These are phyloP conservation scores for Pythium coloratum DNA, from an alignment of 352 stramenopile genomes.

Conservation along the genomic window DNA sequence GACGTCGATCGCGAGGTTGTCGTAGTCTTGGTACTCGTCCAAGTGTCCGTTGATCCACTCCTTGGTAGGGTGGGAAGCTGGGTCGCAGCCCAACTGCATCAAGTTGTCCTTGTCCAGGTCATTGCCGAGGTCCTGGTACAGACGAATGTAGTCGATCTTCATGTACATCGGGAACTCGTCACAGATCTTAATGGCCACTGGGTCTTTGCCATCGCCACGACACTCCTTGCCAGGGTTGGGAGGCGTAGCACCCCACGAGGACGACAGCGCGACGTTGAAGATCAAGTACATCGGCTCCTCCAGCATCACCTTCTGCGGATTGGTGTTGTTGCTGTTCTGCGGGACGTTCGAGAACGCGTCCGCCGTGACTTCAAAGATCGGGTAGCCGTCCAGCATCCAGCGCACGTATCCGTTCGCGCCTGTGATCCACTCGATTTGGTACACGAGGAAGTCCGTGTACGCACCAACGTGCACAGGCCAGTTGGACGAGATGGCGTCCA, in stretches of 20 bases:
- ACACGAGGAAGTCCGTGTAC: slow-evolving; percentile 59
- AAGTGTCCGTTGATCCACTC: slow-evolving; percentile 44
- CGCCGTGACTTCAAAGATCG: slow-evolving; percentile 63
- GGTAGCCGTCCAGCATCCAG: slow-evolving; percentile 61
- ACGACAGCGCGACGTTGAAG: slow-evolving; percentile 92
- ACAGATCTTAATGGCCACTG: slow-evolving; percentile 43
- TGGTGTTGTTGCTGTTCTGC: slow-evolving; percentile 43
- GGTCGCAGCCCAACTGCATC: slow-evolving; percentile 42
- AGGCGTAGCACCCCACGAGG: slow-evolving; percentile 76
- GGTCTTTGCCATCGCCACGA: slow-evolving; percentile 37
- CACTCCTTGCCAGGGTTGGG: slow-evolving; percentile 50
- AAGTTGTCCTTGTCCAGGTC: slow-evolving; percentile 35
- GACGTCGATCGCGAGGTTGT: slow-evolving; percentile 33
- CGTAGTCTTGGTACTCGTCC: slow-evolving; percentile 34
- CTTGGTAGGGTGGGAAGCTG: slow-evolving; percentile 35
- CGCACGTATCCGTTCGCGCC: slow-evolving; percentile 62
- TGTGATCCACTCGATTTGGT: slow-evolving; percentile 77
- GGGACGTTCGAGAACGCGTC: slow-evolving; percentile 53
- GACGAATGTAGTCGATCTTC: slow-evolving; percentile 38
- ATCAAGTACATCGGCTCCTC: slow-evolving; percentile 94
- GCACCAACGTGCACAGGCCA: slow-evolving; percentile 62
- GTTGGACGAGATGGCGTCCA: slow-evolving; percentile 77
- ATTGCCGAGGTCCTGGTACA: slow-evolving; percentile 31
- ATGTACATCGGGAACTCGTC: slow-evolving; percentile 43
- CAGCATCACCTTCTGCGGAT: slow-evolving; percentile 66